phyloP scores from a whole-genome alignment of 495 filamentous ascomycete species.

The Sabuloglossum arenarium region DNA sequence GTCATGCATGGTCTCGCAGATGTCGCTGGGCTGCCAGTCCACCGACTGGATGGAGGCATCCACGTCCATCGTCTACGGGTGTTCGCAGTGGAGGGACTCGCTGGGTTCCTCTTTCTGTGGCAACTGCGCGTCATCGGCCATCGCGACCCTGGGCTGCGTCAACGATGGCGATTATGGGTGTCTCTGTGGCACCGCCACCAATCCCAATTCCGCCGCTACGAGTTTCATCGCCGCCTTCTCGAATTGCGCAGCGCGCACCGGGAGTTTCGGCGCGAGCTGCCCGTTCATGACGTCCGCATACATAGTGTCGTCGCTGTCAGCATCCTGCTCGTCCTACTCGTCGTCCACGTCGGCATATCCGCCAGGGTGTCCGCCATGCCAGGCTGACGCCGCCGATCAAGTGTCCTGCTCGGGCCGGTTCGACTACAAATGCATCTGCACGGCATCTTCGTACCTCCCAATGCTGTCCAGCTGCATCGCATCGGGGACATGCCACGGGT shows the following conservation, averaged over 20 bases:
- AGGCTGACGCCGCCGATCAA: not conserved
- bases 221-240: not conserved
- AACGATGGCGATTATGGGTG: not conserved
- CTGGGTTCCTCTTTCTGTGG: not conserved
- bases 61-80: not conserved
- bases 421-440: not conserved
- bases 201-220: too few species aligned
- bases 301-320: not conserved
- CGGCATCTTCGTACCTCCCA: not conserved
- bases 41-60: not conserved
- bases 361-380: not conserved
- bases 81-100: not conserved
- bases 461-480: not conserved
- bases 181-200: not conserved
- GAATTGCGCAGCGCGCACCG: not conserved
- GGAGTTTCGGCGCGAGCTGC: not conserved
- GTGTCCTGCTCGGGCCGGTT: not conserved
- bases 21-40: not conserved
- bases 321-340: not conserved
- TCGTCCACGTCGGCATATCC: not conserved
- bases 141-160: not conserved
- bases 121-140: not conserved
- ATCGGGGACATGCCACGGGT: not conserved
- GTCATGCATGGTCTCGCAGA: not conserved
- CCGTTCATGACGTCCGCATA: not conserved